Base-by-base conservation (phyloP, 202 grass and related monocot species). In the Saccharum hybrid region DNA sequence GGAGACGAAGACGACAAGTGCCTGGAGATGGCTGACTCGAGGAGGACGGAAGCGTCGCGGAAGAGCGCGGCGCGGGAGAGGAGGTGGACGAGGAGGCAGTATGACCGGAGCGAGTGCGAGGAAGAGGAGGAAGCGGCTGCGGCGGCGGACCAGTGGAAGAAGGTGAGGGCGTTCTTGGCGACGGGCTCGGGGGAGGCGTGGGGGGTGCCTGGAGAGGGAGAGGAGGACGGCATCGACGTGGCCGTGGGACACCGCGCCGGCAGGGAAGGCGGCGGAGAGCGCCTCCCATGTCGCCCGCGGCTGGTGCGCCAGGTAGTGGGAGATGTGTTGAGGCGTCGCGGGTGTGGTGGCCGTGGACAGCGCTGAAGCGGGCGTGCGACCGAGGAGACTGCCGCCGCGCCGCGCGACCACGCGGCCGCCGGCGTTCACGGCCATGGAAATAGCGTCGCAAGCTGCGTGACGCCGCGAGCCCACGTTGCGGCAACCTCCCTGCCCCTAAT, bases 61-160 rank as follows among this genome's bases (percentile, higher is more conserved):
- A 91, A 82, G 66, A 96, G 79, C 26, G 81, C 90, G 10, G 90
- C 88, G 48, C 88, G 90, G 67, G 90, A 85, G 22, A 96, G 93
- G 87, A 96, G 87, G 65, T 96, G 88, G 52, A 91, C 81, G 60
- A 92, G 89, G 72, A 96, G 62, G 80, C 88, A 92, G 54, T 96
- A 96, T 42, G 88, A 89, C 67, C 74, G 75, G 41, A 84, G 59
- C 9, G 77, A 83, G 63, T 92, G 51, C 15, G 49, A 5, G 54
- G 88, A 88, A 3, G 78, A 10, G 45, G 77, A 7, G 1, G 46
- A 60, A 60, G 56, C n/a, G n/a, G 57, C 56, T 59, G 66, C 4
- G 3, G 78, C 48, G 0, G 80, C 68, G 43, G 85, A 88, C 93
- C 88, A 96, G 74, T 96, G 88, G 75, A 93, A 96, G 74, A 91